Evolutionary conservation across 108 stramenopile genomes (phyloP), one percentile per base, ranked within the genome.

Genomic region (Stephanodiscus triporus): DNA sequence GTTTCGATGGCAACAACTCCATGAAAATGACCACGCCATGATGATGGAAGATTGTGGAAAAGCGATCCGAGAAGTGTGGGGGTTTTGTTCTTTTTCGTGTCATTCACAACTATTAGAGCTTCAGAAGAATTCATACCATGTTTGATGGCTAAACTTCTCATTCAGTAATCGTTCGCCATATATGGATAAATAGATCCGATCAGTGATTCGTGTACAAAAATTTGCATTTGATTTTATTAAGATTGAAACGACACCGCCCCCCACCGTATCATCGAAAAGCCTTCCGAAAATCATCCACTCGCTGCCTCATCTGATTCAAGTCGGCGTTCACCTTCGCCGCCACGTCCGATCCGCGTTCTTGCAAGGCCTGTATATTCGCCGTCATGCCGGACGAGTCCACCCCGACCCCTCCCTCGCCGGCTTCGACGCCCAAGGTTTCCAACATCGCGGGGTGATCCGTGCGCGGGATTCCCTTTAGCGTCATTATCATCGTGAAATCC

Each of bases 381-480:
- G 85, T 81, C 68, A 95, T 90, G 5, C 84, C 79, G 43, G 89
- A 87, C 17, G 88, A 87, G 40, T 87, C 88, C 23, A 78, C 68
- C 22, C 85, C 87, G 14, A 76, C 91, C 56, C 88, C 81, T 62
- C 67, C 75, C 32, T 81, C 75, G 77, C 86, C 79, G 34, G 86
- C 86, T 47, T 95, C 94, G 47, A 91, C 56, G 14, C 98, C 97
- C 54, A 97, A 86, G 56, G 84, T 84, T 68, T 97, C 97, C 27
- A 98, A 75, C 72, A 96, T 75, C 32, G 78, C 22, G 9, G 89
- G 88, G 72, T 97, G 96, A 50, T 97, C 93, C 3, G 72, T 85
- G 49, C 95, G 82, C 51, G 92, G 91, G 78, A 97, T 89, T 56
- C 96, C 97, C 82, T 97, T 97, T 40, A 97, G 84, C 30, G 78